Percentiles rank a stretch among this genome's conserved stretches.
phyloP scores from a whole-genome alignment of 768 basidiomycete species.

The Psilocybe cyanescens region DNA sequence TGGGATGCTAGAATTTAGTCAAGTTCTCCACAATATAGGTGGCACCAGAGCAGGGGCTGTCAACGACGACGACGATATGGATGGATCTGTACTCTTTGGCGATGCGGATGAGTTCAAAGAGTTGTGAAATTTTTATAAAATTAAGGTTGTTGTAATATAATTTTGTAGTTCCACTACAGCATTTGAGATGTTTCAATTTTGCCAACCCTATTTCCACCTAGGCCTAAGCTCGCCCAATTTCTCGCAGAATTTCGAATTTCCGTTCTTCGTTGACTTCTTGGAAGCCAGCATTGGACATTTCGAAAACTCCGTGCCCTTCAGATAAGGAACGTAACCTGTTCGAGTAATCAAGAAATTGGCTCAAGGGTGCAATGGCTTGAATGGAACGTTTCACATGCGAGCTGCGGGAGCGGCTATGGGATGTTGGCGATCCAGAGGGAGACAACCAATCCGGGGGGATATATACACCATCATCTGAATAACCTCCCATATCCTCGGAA shows the following conservation, averaged over 20 bases:
- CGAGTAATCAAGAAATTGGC: constrained; percentile 81
- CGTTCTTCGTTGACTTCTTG: constrained; percentile 63
- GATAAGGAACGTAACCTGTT: constrained; percentile 78
- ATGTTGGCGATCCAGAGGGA: constrained; percentile 54
- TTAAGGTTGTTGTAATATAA: not conserved
- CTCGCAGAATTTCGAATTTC: constrained; percentile 72
- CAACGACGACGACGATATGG: constrained; percentile 79
- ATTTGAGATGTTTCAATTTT: not conserved
- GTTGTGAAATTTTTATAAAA: constrained; percentile 35
- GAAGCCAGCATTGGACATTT: constrained; percentile 82
- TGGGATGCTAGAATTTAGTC: constrained; percentile 78
- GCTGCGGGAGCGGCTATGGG: constrained; percentile 26
- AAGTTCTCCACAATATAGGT: constrained; percentile 62
- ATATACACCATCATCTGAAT: constrained; percentile 68
- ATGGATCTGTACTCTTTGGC: constrained; percentile 73
- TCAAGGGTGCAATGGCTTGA: constrained; percentile 76
- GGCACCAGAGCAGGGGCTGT: constrained; percentile 59
- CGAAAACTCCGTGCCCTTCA: constrained; percentile 82
- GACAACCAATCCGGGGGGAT: constrained; percentile 78
- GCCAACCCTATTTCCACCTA: not conserved
- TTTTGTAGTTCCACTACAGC: not conserved
- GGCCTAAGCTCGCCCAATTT: constrained; percentile 74
- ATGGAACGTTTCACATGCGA: constrained; percentile 64
- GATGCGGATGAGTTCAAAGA: constrained; percentile 82
- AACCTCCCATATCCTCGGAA: constrained; percentile 47